Conservation (phyloP, 208 protist species). For the Pavlovales sp. region DNA sequence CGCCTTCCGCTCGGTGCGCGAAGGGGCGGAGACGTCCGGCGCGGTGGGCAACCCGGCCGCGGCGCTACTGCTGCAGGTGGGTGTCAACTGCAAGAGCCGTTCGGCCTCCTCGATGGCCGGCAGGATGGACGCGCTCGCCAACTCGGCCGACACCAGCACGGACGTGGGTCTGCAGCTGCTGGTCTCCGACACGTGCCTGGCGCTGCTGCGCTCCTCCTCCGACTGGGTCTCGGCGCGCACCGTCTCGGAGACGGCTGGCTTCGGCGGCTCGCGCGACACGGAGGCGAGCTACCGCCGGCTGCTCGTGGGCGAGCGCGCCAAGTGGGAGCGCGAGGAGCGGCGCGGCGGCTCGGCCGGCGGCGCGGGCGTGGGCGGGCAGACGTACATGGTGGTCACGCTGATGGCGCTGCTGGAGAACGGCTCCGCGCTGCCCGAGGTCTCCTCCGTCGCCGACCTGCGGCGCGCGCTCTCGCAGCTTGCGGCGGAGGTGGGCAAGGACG, state of each 20-base stretch:
- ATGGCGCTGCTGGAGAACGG: constrained; percentile 1
- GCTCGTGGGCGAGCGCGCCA: constrained; percentile 21
- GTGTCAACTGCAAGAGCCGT: neutral
- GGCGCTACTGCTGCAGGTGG: constrained; percentile 11
- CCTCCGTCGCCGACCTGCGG: neutral
- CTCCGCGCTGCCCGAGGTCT: neutral
- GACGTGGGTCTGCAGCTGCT: constrained; percentile 33
- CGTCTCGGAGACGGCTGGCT: neutral
- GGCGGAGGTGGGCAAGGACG: constrained; percentile 19
- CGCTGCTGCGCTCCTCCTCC: constrained; percentile 24
- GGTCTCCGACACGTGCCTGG: constrained; percentile 37
- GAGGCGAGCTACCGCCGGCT: constrained; percentile 11
- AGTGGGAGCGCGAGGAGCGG: constrained; percentile 14
- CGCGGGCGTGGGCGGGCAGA: neutral
- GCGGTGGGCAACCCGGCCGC: neutral
- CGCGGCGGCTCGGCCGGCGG: neutral
- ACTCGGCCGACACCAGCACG: neutral
- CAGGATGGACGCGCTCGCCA: neutral
- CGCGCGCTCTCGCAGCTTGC: constrained; percentile 14
- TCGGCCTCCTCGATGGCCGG: neutral
- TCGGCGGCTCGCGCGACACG: neutral
- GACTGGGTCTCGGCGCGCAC: constrained; percentile 32
- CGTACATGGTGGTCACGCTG: constrained; percentile 30
- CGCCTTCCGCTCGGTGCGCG: constrained; percentile 14
- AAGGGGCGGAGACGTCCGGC: neutral